Percentiles rank a stretch among this genome's conserved stretches.
phyloP scores from a whole-genome alignment of 2,329 filamentous ascomycete genomes.

The Juglanconis sp. region DNA sequence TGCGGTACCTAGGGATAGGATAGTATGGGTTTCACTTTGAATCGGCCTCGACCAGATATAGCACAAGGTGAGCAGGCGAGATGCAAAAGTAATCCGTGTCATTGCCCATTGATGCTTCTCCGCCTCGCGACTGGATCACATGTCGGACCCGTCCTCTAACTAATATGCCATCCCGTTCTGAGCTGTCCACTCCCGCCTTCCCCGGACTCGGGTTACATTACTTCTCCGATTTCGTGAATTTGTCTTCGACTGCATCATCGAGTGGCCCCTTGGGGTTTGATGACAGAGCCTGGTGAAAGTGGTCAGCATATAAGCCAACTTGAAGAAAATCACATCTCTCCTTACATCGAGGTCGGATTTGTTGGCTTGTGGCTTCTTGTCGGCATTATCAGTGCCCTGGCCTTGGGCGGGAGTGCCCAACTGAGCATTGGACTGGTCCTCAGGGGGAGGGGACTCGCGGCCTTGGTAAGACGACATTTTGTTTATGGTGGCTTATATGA shows the following conservation, averaged over 20 bases:
- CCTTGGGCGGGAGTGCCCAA: conserved; percentile 54
- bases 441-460: conserved; percentile 74
- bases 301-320: background rate
- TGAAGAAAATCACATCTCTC: conserved; percentile 12
- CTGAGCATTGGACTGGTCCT: conserved; percentile 64
- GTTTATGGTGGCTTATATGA: conserved; percentile 24
- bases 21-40: no score
- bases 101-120: background rate
- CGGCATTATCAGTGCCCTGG: conserved; percentile 53
- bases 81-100: background rate
- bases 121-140: no score
- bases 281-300: conserved; percentile 40
- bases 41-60: no score
- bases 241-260: conserved; percentile 58
- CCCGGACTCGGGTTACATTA: background rate
- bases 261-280: conserved; percentile 67
- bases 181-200: no score
- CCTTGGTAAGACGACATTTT: conserved; percentile 64
- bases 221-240: conserved; percentile 51
- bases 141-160: background rate
- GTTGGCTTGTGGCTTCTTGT: conserved; percentile 51
- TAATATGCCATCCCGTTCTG: background rate
- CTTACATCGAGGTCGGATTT: conserved; percentile 49
- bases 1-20: no score
- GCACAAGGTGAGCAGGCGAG: background rate